Evolutionary conservation across 257 asterid genomes (phyloP).

Genomic region (Leonotis leonurus): DNA sequence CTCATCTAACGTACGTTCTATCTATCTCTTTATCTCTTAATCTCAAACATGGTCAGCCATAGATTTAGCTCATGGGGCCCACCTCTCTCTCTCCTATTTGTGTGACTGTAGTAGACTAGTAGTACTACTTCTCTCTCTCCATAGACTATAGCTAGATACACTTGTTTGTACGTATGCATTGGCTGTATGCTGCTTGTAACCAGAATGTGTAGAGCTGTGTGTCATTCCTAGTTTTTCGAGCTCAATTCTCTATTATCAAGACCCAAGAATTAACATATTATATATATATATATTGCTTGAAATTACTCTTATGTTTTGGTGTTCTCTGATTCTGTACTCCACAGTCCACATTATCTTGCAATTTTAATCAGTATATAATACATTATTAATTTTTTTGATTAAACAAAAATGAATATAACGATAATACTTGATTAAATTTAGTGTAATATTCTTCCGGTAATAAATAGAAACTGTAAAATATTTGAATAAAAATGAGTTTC

Average conservation of each 20-base stretch:
- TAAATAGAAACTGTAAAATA: background rate
- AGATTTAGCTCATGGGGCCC: constrained; percentile 49
- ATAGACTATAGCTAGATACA: no score
- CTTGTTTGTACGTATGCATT: constrained; percentile 39
- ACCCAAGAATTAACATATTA: constrained; percentile 15
- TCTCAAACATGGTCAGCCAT: constrained; percentile 78
- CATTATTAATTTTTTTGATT: no score
- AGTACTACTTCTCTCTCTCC: background rate
- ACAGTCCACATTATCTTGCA: no score
- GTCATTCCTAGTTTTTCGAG: constrained; percentile 65
- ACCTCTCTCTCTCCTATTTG: constrained; percentile 17
- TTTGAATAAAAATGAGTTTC: background rate
- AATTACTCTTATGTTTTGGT: no score
- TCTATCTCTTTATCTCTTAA: constrained; percentile 49
- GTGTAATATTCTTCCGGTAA: no score
- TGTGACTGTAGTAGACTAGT: no score
- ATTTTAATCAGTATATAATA: no score
- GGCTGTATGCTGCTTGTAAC: constrained; percentile 85
- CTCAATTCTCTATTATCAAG: constrained; percentile 43
- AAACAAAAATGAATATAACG: no score
- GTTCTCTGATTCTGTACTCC: no score
- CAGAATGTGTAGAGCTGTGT: constrained; percentile 71
- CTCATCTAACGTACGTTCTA: constrained; percentile 5
- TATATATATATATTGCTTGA: no score
- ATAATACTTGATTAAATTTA: no score